Conservation (phyloP, 1,139 yeast species). For the Tardiomyces digboiensis region DNA sequence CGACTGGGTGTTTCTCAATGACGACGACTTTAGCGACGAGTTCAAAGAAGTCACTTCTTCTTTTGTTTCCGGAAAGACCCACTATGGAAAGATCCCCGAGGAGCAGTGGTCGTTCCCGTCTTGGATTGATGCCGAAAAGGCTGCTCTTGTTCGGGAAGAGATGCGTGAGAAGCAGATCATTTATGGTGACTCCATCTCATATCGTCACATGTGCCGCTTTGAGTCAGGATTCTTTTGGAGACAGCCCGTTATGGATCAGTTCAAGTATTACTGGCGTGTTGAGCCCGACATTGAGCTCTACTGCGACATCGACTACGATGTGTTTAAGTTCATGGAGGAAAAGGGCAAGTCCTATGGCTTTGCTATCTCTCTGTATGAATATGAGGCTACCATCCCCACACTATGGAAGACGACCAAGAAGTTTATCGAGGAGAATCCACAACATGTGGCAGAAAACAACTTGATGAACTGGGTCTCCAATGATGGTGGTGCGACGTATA, state of each 20-base stretch:
- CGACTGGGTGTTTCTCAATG: slow-evolving; percentile 75
- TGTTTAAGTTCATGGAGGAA: slow-evolving; percentile 76
- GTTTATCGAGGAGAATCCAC: slow-evolving; percentile 56
- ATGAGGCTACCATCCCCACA: slow-evolving; percentile 68
- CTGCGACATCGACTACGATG: slow-evolving; percentile 79
- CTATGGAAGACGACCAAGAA: slow-evolving; percentile 71
- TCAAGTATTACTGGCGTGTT: slow-evolving; percentile 93
- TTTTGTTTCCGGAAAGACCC: slow-evolving; percentile 49
- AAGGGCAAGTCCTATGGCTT: slow-evolving; percentile 69
- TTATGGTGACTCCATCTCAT: slow-evolving; percentile 59
- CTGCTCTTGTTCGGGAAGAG: slow-evolving; percentile 41
- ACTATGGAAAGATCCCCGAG: slow-evolving; percentile 55
- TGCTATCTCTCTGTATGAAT: slow-evolving; percentile 80
- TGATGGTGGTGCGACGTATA: slow-evolving; percentile 59
- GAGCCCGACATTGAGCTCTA: slow-evolving; percentile 80
- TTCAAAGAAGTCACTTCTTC: slow-evolving; percentile 38
- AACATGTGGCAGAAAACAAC: slow-evolving; percentile 45
- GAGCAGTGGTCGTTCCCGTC: slow-evolving; percentile 77
- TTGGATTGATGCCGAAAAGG: slow-evolving; percentile 53
- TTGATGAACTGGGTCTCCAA: slow-evolving; percentile 61
- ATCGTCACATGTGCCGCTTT: slow-evolving; percentile 88
- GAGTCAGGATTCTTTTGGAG: slow-evolving; percentile 90
- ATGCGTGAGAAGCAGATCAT: slow-evolving; percentile 42
- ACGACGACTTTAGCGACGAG: slow-evolving; percentile 45
- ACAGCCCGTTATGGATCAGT: slow-evolving; percentile 60